Evolutionary conservation across 1,284 basidiomycete species (phyloP), one percentile per base, ranked within the genome.

Genomic region (Leccinum solheimii): DNA sequence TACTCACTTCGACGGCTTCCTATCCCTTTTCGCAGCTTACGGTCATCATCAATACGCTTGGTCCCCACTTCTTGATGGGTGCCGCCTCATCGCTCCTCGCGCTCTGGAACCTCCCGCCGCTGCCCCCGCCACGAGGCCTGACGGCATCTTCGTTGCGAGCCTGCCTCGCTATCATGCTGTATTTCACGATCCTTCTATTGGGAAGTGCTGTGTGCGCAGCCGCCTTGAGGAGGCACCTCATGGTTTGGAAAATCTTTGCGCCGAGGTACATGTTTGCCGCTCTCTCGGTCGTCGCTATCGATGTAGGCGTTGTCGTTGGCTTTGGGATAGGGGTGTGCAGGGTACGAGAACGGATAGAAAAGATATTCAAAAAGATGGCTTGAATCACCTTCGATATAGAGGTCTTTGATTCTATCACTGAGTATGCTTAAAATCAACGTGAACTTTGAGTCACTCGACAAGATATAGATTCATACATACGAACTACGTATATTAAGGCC

Each of bases 211-310:
- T 86, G 5, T 90, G 88, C 62, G 88, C 94, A 0, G 90, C 91
- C 3, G 84, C 87, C 71, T 80, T 98, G 59, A 77, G 95, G 60
- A 76, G 97, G 48, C 97, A 99, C 76, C 76, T 99, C 67, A 98
- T 99, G 96, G 95, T 98, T 40, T 99, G 97, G 95, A 98, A 98
- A 77, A 90, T 98, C 5, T 99, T 98, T 73, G 95, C 95, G 32
- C 97, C 97, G 56, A 80, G 96, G 62, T 97, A 96, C 73, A 96
- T 98, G 89, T 74, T 86, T 14, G 90, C 85, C 0, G 91, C 83
- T 11, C 61, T 80, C 3, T 78, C 78, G 16, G 67, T 90, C 32
- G 40, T 86, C 4, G 80, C 79, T 2, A 81, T 87, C 2, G 89
- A 91, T 74, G 45, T 83, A 0, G 86, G 78, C 3, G 78, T 86